phyloP scores from a whole-genome alignment of 768 basidiomycete species.

The Boletus sp. region DNA sequence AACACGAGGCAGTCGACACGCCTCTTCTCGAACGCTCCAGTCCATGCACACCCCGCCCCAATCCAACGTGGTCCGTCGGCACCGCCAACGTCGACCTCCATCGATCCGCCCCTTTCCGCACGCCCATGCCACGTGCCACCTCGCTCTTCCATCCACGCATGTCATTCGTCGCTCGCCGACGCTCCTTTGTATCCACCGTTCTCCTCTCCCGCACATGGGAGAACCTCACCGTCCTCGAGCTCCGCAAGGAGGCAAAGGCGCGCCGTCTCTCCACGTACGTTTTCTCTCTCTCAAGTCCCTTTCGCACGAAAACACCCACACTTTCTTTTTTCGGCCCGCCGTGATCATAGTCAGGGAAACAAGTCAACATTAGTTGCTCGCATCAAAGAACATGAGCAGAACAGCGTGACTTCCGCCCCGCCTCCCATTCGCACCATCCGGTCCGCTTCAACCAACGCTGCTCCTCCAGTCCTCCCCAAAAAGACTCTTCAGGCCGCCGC shows the following conservation, averaged over 20 bases:
- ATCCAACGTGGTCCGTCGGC: neutral
- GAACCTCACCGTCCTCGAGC: conserved; percentile 45
- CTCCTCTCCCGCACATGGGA: conserved; percentile 59
- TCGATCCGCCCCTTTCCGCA: neutral
- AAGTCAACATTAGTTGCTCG: conserved; percentile 56
- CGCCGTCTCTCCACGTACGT: conserved; percentile 58
- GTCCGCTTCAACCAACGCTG: conserved; percentile 24
- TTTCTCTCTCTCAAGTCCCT: neutral
- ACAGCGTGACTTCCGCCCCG: conserved; percentile 17
- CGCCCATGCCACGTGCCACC: conserved; percentile 4
- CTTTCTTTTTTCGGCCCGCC: neutral
- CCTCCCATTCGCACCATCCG: conserved; percentile 16
- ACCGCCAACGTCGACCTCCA: neutral
- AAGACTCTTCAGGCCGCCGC: conserved; percentile 31
- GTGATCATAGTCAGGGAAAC: conserved; percentile 48
- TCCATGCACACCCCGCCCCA: too few relatives aligned
- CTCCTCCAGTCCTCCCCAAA: conserved; percentile 18
- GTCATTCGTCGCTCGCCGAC: conserved; percentile 9
- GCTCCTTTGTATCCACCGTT: conserved; percentile 51
- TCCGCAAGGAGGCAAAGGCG: conserved; percentile 52
- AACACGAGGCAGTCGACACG: conserved; percentile 54
- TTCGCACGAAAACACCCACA: neutral
- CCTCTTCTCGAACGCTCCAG: neutral
- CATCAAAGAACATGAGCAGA: conserved; percentile 50
- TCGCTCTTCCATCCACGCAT: neutral